Evolutionary conservation across 495 filamentous ascomycete genomes (phyloP).

Genomic region (Podospora pseudoanserina): DNA sequence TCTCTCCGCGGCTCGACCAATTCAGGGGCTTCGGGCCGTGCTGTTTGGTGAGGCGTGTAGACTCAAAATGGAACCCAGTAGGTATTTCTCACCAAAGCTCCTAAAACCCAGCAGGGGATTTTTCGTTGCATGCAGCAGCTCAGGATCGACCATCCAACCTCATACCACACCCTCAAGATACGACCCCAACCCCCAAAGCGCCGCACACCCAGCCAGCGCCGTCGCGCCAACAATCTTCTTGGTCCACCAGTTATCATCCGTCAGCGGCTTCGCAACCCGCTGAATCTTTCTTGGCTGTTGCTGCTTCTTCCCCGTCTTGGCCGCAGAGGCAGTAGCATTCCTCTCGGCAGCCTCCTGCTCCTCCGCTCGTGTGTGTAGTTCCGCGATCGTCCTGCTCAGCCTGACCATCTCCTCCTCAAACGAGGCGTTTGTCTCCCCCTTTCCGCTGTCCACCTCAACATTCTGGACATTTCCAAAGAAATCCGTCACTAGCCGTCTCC

Average conservation of each 20-base stretch:
- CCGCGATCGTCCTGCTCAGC: constrained; percentile 58
- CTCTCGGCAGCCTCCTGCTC: constrained; percentile 38
- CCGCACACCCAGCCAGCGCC: constrained; percentile 61
- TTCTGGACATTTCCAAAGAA: constrained; percentile 99
- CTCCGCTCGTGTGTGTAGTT: constrained; percentile 51
- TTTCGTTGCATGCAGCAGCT: no score
- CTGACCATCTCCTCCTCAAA: constrained; percentile 70
- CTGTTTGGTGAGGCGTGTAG: no score
- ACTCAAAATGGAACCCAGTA: no score
- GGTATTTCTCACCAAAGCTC: no score
- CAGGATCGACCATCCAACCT: background rate
- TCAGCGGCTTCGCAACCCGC: constrained; percentile 57
- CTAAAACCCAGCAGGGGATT: no score
- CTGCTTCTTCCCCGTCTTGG: constrained; percentile 33
- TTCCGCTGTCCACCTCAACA: constrained; percentile 71
- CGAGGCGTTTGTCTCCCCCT: constrained; percentile 34
- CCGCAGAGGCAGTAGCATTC: constrained; percentile 29
- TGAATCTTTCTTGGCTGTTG: background rate
- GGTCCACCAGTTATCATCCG: constrained; percentile 63
- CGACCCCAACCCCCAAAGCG: constrained; percentile 64
- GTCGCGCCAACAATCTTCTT: constrained; percentile 65
- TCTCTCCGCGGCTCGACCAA: background rate
- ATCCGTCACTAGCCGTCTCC: constrained; percentile 79
- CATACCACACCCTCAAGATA: constrained; percentile 37
- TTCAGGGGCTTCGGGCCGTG: background rate